Conservation (phyloP, 495 filamentous ascomycete species). For the Sordaria brevicollis region DNA sequence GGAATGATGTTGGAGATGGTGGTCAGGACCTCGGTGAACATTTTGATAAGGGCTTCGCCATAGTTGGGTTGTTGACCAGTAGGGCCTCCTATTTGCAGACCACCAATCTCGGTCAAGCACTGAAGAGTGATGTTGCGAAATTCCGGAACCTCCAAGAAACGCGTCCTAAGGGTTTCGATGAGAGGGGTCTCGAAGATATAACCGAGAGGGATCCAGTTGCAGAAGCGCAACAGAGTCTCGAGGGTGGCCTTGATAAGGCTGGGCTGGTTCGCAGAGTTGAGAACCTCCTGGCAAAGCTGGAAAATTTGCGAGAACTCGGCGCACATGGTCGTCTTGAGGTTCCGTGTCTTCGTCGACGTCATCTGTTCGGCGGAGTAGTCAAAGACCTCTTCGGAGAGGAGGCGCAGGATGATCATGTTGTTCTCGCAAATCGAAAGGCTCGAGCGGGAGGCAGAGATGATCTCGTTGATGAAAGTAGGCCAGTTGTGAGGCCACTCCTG, state of each 20-base stretch:
- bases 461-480: slow-evolving; percentile 99
- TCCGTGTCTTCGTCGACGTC: slow-evolving; percentile 92
- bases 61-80: slow-evolving; percentile 59
- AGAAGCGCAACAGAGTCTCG: slow-evolving; percentile 86
- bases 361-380: slow-evolving; percentile 98
- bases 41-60: slow-evolving; percentile 85
- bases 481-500: slow-evolving; percentile 99
- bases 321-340: slow-evolving; percentile 96
- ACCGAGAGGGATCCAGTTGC: slow-evolving; percentile 97
- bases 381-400: slow-evolving; percentile 96
- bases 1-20: slow-evolving; percentile 87
- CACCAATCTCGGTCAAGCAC: slow-evolving; percentile 93
- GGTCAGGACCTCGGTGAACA: slow-evolving; percentile 93
- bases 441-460: slow-evolving; percentile 87
- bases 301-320: slow-evolving; percentile 96
- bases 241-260: slow-evolving; percentile 88
- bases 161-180: slow-evolving; percentile 82
- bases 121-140: slow-evolving; percentile 96
- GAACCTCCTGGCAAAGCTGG: slow-evolving; percentile 87
- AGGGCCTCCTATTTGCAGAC: slow-evolving; percentile 60
- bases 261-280: slow-evolving; percentile 77
- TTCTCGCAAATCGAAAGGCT: slow-evolving; percentile 97
- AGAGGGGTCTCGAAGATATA: slow-evolving; percentile 98
- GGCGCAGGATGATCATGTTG: slow-evolving; percentile 95
- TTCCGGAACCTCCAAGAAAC: slow-evolving; percentile 83